These are phyloP conservation scores for Aspergillus vadensis DNA, from an alignment of 2,329 filamentous ascomycete species.

Conservation along the genomic window DNA sequence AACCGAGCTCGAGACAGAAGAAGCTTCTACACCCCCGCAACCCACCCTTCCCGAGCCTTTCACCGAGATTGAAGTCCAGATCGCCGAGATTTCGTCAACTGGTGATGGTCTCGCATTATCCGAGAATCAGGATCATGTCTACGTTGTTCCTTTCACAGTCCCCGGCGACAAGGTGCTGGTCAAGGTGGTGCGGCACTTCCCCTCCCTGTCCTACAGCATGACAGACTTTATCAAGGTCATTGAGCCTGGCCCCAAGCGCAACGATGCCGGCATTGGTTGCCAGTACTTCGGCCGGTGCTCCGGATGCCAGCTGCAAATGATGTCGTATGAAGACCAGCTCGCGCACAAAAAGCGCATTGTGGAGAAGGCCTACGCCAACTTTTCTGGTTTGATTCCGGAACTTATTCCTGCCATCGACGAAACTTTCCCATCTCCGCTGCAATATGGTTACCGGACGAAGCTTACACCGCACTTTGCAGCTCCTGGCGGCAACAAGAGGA, in stretches of 20 bases:
- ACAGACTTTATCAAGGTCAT: slow-evolving; percentile 81
- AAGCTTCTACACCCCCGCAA: slow-evolving; percentile 25
- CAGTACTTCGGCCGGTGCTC: slow-evolving; percentile 85
- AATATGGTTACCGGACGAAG: slow-evolving; percentile 95
- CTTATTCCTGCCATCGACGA: slow-evolving; percentile 75
- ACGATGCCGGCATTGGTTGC: slow-evolving; percentile 76
- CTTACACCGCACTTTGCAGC: slow-evolving; percentile 94
- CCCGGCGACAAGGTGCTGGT: slow-evolving; percentile 80
- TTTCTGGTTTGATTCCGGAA: slow-evolving; percentile 77
- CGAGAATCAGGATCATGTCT: slow-evolving; percentile 68
- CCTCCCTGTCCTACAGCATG: slow-evolving; percentile 66
- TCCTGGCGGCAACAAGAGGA: slow-evolving; percentile 58
- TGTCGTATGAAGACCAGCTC: slow-evolving; percentile 84
- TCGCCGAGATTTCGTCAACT: slow-evolving; percentile 81
- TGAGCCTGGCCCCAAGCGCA: slow-evolving; percentile 71
- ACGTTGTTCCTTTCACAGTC: slow-evolving; percentile 83
- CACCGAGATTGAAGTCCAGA: slow-evolving; percentile 78
- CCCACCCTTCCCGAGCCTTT: slow-evolving; percentile 64
- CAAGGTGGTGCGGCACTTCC: slow-evolving; percentile 74
- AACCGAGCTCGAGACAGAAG: slow-evolving; percentile 29
- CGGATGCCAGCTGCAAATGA: slow-evolving; percentile 97
- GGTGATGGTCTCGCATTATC: slow-evolving; percentile 83
- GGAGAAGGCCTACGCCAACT: slow-evolving; percentile 88
- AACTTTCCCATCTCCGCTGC: slow-evolving; percentile 85
- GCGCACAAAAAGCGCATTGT: slow-evolving; percentile 81